These are phyloP conservation scores for Marasmius sp. DNA, from an alignment of 1,284 basidiomycete genomes.

Conservation along the genomic window DNA sequence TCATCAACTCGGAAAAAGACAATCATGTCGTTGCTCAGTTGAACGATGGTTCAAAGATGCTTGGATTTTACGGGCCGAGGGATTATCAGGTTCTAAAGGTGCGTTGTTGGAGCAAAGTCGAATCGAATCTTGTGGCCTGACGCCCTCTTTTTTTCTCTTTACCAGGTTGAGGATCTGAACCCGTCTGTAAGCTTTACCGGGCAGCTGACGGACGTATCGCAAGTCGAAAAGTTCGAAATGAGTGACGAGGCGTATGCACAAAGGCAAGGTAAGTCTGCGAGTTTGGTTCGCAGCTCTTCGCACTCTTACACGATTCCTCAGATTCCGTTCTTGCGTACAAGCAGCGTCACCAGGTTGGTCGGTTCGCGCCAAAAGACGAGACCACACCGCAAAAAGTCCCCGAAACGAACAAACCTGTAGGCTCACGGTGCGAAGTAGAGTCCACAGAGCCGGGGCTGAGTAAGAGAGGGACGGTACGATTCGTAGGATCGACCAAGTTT, in stretches of 20 bases:
- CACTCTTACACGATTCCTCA: conserved; percentile 25
- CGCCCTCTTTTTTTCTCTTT: background rate
- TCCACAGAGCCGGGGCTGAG: conserved; percentile 62
- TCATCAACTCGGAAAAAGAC: conserved; percentile 64
- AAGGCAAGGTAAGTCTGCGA: conserved; percentile 57
- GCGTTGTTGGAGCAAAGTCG: conserved; percentile 14
- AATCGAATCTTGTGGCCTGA: conserved; percentile 1
- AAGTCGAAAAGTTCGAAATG: conserved; percentile 93
- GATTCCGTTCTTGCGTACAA: conserved; percentile 93
- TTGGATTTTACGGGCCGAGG: conserved; percentile 73
- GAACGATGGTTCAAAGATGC: conserved; percentile 62
- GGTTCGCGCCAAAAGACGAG: conserved; percentile 66
- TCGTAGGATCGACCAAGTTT: conserved; percentile 82
- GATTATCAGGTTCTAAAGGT: conserved; percentile 80
- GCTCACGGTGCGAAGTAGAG: conserved; percentile 84
- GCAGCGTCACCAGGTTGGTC: conserved; percentile 84
- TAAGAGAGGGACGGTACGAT: conserved; percentile 84
- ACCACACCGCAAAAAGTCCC: conserved; percentile 23
- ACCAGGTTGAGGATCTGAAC: conserved; percentile 77
- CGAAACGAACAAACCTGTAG: conserved; percentile 51
- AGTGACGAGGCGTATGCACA: conserved; percentile 81
- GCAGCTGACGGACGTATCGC: conserved; percentile 80
- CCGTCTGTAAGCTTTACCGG: conserved; percentile 74
- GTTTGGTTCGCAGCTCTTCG: background rate
- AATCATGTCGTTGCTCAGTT: conserved; percentile 52